Evolutionary conservation across 2,329 filamentous ascomycete species (phyloP), one percentile per base, ranked within the genome.

Genomic region (Botrytis byssoidea): DNA sequence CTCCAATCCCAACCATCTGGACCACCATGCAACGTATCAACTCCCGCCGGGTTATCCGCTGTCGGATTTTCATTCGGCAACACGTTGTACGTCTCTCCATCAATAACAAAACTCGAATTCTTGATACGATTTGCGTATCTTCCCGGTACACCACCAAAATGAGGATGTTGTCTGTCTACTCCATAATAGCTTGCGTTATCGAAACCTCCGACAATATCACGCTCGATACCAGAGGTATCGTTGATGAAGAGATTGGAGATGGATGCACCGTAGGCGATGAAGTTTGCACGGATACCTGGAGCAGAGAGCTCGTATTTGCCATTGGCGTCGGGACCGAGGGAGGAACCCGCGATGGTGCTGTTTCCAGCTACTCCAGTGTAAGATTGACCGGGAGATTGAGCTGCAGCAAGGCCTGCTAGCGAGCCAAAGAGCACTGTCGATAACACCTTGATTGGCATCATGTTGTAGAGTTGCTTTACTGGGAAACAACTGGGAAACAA

Each of bases 111-210:
- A 9, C 87, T 91, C 82, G 88, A 90, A 85, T 94, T 94, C 85
- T 89, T 90, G 85, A 94, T 94, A 76, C 92, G 90, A 82, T 95
- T 95, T 74, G 92, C 92, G 81, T 95, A 95, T 72, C 92, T 90
- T 65, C 92, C 92, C 0, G 91, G 91, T 0, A 95, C 89, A 78
- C 89, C 85, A 74, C 91, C 92, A 77, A 92, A 90, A 84, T 94
- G 91, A 69, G 88, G 89, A 81, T 94, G 92, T 75, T 87, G 84
- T 74, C 83, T 83, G 82, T 93, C 91, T 67, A 89, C 81, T 74
- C 82, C 83, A 83, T 94, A 95, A 83, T 92, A 89, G 70, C 84
- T 88, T 64, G 92, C 92, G 80, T 94, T 94, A 83, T 95, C 92
- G 78, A 90, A 94, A 66, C 92, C 92, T 65, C 88, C 86, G 1